A percentile compares a stretch with the other conserved stretches of the same genome.
Conservation (phyloP, 2,329 filamentous ascomycete genomes). For the Talaromyces sp. region DNA sequence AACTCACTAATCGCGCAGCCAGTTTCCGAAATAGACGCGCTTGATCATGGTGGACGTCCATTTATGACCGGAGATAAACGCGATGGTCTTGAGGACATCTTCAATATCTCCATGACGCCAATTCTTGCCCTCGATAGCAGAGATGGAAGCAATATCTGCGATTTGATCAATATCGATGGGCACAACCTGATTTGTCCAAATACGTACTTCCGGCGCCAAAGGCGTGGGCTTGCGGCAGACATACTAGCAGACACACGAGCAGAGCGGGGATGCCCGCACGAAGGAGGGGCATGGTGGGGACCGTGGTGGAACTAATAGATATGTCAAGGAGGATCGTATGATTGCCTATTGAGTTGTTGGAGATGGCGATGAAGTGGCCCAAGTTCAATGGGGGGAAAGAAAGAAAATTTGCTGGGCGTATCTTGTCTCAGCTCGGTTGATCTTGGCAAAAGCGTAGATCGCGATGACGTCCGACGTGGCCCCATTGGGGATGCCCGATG, state of each 20-base stretch:
- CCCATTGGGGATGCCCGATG: background rate
- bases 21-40: slow-evolving; percentile 83
- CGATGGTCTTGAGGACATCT: slow-evolving; percentile 76
- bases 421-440: slow-evolving; percentile 15
- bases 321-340: background rate
- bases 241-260: slow-evolving; percentile 40
- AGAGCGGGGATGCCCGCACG: slow-evolving; percentile 35
- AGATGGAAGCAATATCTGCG: slow-evolving; percentile 53
- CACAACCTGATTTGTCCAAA: background rate
- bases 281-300: slow-evolving; percentile 22
- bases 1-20: slow-evolving; percentile 73
- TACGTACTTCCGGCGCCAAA: slow-evolving; percentile 50
- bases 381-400: slow-evolving; percentile 1
- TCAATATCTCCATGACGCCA: slow-evolving; percentile 70
- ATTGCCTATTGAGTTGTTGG: background rate
- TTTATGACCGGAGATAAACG: slow-evolving; percentile 79
- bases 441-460: slow-evolving; percentile 15
- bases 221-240: slow-evolving; percentile 44
- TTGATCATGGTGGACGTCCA: slow-evolving; percentile 80
- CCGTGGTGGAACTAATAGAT: background rate
- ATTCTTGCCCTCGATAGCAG: slow-evolving; percentile 54
- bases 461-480: slow-evolving; percentile 14
- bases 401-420: background rate
- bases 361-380: background rate
- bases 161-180: slow-evolving; percentile 7